Conservation (phyloP, 495 filamentous ascomycete species). For the Apodospora peruviana region DNA sequence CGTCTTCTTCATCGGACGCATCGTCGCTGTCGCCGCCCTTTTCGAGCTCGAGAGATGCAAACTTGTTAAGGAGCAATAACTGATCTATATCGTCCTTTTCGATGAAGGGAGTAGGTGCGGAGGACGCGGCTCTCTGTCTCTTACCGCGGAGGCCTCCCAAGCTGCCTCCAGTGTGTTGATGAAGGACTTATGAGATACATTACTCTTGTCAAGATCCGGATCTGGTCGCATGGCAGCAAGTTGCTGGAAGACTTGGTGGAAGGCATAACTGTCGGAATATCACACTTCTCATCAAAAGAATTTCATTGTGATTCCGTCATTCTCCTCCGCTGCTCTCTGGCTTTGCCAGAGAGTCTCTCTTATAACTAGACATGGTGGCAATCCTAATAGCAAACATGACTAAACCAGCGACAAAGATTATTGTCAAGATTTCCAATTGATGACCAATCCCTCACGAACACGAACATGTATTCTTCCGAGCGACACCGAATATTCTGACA, state of each 20-base stretch:
- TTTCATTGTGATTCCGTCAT: neutral
- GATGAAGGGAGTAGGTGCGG: neutral
- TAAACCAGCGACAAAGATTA: neutral
- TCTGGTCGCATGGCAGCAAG: slow-evolving; percentile 27
- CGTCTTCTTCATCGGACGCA: neutral
- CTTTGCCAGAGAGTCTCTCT: neutral
- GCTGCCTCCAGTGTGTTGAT: slow-evolving; percentile 30
- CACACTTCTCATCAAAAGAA: neutral
- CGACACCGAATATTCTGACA: no score
- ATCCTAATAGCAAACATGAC: no score
- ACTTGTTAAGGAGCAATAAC: slow-evolving; percentile 27
- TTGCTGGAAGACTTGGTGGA: slow-evolving; percentile 20
- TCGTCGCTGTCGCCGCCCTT: slow-evolving; percentile 9
- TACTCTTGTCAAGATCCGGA: slow-evolving; percentile 33
- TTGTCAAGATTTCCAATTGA: no score
- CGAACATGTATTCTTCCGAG: no score
- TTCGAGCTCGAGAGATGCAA: slow-evolving; percentile 22
- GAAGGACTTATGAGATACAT: slow-evolving; percentile 34
- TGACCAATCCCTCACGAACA: no score
- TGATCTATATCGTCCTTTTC: slow-evolving; percentile 22
- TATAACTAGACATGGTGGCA: no score
- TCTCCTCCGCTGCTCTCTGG: neutral
- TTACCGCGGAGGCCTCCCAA: slow-evolving; percentile 30
- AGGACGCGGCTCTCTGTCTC: neutral
- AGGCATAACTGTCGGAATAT: slow-evolving; percentile 9